Conservation (phyloP, 345 rosid genomes). For the Erodium maritimum region DNA sequence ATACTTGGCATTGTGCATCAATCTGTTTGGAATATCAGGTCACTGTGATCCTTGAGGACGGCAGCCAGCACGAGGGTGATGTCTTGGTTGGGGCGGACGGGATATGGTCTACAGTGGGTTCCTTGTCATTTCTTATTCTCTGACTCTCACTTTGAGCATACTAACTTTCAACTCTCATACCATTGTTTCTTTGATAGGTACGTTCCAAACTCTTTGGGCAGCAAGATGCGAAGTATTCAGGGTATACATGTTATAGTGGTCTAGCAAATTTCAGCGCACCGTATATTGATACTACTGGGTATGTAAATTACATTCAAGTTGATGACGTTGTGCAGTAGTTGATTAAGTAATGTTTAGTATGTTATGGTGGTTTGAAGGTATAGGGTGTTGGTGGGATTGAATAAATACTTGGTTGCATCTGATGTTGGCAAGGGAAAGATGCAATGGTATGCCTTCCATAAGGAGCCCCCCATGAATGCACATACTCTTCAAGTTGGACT, state of each 20-base stretch:
- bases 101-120: slow-evolving; percentile 74
- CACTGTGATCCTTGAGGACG: slow-evolving; percentile 68
- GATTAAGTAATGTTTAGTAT: too few species aligned
- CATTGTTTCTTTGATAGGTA: slow-evolving; percentile 33
- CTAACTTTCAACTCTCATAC: neutral
- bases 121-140: neutral
- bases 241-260: slow-evolving; percentile 88
- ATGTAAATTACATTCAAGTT: too few species aligned
- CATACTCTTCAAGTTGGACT: slow-evolving; percentile 55
- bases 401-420: slow-evolving; percentile 88
- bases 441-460: slow-evolving; percentile 98
- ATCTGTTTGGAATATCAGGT: slow-evolving; percentile 28
- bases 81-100: slow-evolving; percentile 93
- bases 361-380: slow-evolving; percentile 3
- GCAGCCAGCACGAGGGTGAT: slow-evolving; percentile 60
- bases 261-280: slow-evolving; percentile 83
- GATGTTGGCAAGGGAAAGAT: slow-evolving; percentile 98
- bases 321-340: too few species aligned
- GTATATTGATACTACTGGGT: slow-evolving; percentile 93
- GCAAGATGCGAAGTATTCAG: slow-evolving; percentile 66
- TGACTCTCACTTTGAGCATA: neutral
- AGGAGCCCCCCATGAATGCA: slow-evolving; percentile 64
- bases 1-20: slow-evolving; percentile 1
- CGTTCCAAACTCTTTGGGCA: slow-evolving; percentile 68
- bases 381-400: slow-evolving; percentile 89